Conservation (phyloP, 2,329 filamentous ascomycete species). For the Aspergillus persii region DNA sequence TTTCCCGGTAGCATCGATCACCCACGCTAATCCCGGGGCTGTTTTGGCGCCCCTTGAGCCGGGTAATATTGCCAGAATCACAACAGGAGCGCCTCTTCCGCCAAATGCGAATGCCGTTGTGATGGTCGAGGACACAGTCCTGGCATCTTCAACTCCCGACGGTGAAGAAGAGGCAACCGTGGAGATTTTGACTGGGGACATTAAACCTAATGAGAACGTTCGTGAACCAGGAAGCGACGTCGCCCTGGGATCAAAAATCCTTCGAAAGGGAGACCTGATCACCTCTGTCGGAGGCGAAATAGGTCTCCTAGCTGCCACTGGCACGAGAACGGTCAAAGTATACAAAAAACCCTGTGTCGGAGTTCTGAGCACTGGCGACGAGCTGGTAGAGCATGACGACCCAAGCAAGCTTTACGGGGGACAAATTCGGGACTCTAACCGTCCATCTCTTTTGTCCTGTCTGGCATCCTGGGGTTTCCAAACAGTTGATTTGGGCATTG, state of each 20-base stretch:
- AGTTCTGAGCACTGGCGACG: constrained; percentile 89
- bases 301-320: constrained; percentile 82
- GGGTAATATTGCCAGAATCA: constrained; percentile 84
- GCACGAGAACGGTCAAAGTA: constrained; percentile 66
- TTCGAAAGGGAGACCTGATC: constrained; percentile 76
- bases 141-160: constrained; percentile 73
- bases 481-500: constrained; percentile 82
- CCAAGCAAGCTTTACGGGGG: constrained; percentile 65
- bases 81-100: constrained; percentile 88
- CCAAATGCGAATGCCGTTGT: constrained; percentile 86
- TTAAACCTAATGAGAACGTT: constrained; percentile 80
- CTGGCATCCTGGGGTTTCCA: constrained; percentile 72
- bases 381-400: constrained; percentile 73
- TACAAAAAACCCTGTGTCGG: constrained; percentile 78
- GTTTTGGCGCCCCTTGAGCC: constrained; percentile 60
- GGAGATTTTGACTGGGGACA: constrained; percentile 75
- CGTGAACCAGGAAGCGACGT: constrained; percentile 90
- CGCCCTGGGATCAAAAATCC: constrained; percentile 63
- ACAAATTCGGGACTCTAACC: constrained; percentile 91
- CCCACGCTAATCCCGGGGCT: constrained; percentile 75
- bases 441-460: constrained; percentile 80
- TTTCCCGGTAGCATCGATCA: constrained; percentile 83
- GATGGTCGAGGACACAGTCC: constrained; percentile 91
- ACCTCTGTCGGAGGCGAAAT: constrained; percentile 87
- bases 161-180: constrained; percentile 82